Evolutionary conservation across 202 grass and related monocot species (phyloP), one percentile per base, ranked within the genome.

Genomic region (Panicum hallii): DNA sequence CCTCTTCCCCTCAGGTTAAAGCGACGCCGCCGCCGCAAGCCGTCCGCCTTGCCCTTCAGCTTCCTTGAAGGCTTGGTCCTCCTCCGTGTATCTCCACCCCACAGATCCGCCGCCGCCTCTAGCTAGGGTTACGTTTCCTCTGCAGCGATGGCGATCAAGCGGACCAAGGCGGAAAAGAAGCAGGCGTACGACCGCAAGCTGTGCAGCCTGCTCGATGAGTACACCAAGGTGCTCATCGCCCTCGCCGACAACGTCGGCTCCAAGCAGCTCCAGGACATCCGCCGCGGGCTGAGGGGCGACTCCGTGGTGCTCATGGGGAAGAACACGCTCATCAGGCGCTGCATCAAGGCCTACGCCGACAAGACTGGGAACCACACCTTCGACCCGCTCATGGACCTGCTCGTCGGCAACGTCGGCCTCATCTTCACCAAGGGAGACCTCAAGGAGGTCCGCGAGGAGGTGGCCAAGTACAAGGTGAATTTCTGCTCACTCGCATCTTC

Each of bases 371-470:
- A 97, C 82, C 72, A 77, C 12, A 81, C 92, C 46, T 94, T 82
- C 70, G 75, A 90, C 44, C 85, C 90, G 63, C 85, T 97, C 80
- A 89, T 90, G 41, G 82, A 87, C 34, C 88, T 94, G 47, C 88
- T 97, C 20, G 87, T 97, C 49, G 94, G 94, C 5, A 97, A 97
- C 81, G 94, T 97, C 77, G 92, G 94, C 4, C 90, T 97, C 83
- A 94, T 97, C 87, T 97, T 97, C 86, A 97, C 94, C 46, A 97
- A 97, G 81, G 92, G 94, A 54, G 94, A 97, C 75, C 87, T 94
- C 73, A 97, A 97, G 90, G 94, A 97, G 74, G 92, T 97, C 52
- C 90, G 90, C 30, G 94, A 97, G 87, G 94, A 94, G 86, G 83
- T 97, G 19, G 77, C 88, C 56, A 97, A 97, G 68, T 97, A 97